phyloP scores from a whole-genome alignment of 176 grass and related monocot species.

The Carex parvula region DNA sequence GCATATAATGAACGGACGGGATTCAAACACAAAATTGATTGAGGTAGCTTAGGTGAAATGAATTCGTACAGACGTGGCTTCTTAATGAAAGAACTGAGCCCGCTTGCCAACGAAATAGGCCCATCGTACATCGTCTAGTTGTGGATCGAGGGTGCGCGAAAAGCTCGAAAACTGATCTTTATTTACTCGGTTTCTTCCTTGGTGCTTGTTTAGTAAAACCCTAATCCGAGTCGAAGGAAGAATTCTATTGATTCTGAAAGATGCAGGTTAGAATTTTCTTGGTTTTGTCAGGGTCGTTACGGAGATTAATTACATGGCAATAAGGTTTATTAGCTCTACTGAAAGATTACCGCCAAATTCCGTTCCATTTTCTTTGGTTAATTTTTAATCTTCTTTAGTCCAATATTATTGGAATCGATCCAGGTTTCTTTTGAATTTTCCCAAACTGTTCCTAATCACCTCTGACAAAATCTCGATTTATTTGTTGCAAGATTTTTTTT shows the following conservation, averaged over 20 bases:
- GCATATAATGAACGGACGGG: too few species aligned
- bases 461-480: not conserved
- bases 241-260: not conserved
- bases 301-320: not conserved
- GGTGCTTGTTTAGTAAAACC: not conserved
- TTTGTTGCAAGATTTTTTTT: not conserved
- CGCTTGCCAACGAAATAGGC: too few species aligned
- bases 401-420: not conserved
- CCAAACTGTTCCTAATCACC: not conserved
- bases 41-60: too few species aligned
- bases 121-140: too few species aligned
- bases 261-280: slow-evolving; percentile 10
- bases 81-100: too few species aligned
- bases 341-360: not conserved
- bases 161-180: too few species aligned
- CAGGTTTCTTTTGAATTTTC: not conserved
- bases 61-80: too few species aligned
- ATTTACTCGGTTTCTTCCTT: too few species aligned
- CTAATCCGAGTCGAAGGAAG: not conserved
- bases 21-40: too few species aligned
- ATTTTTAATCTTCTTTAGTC: not conserved
- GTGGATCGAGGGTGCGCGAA: too few species aligned
- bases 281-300: not conserved
- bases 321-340: not conserved
- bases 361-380: not conserved